Evolutionary conservation across 2,329 filamentous ascomycete species (phyloP).

Genomic region (Trichoderma pleuroti): DNA sequence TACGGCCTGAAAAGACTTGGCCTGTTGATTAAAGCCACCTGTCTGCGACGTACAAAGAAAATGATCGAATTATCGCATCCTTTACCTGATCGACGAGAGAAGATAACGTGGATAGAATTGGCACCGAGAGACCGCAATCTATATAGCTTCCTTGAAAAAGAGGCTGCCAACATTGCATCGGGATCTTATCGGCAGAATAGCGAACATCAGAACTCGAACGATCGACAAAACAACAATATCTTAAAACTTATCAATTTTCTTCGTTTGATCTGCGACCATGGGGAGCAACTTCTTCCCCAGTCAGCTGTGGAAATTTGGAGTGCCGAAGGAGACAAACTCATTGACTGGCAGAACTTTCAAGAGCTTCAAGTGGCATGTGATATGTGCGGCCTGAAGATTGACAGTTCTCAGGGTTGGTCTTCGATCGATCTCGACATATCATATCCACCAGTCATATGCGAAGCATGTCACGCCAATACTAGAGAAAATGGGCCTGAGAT

Average conservation of each 20-base stretch:
- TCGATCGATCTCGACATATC: background rate
- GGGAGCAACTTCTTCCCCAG: background rate
- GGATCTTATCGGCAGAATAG: background rate
- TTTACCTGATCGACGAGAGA: background rate
- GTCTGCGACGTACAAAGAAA: background rate
- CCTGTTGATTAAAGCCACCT: background rate
- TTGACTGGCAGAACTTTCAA: background rate
- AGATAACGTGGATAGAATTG: background rate
- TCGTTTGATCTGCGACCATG: background rate
- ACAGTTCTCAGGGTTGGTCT: background rate
- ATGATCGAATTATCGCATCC: background rate
- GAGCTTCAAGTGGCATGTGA: background rate
- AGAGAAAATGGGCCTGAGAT: too few relatives aligned
- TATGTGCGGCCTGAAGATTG: background rate
- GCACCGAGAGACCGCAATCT: background rate
- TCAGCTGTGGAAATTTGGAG: background rate
- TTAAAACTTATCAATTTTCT: background rate
- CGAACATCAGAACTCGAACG: background rate
- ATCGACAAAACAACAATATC: background rate
- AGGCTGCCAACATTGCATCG: background rate
- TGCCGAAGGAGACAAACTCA: fast-evolving
- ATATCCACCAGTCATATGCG: background rate
- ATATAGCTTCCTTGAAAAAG: background rate
- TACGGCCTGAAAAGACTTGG: background rate
- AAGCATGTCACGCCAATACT: background rate